Evolutionary conservation across 2,329 filamentous ascomycete species (phyloP).

Genomic region (Cercospora brassicicola): DNA sequence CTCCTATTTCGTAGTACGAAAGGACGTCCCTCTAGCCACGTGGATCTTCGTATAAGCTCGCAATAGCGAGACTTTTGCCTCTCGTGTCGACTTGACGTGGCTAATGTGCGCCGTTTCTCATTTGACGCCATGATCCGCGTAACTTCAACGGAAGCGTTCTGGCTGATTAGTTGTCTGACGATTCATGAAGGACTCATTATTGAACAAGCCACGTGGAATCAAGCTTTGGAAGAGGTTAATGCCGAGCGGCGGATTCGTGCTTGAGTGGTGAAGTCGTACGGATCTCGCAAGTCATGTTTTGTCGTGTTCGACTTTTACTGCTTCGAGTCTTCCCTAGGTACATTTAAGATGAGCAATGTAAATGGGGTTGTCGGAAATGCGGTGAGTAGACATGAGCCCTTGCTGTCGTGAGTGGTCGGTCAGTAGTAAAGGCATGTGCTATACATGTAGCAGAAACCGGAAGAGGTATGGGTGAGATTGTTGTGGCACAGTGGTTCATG

Average conservation of each 20-base stretch:
- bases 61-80: not conserved
- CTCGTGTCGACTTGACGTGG: not conserved
- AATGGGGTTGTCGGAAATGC: not conserved
- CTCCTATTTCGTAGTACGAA: not conserved
- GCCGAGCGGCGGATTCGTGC: not conserved
- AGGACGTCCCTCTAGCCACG: not conserved
- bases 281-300: not conserved
- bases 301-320: not conserved
- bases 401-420: not conserved
- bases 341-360: not conserved
- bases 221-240: not conserved
- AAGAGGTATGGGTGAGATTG: not conserved
- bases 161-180: not conserved
- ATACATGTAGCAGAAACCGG: not conserved
- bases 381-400: not conserved
- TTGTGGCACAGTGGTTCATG: not conserved
- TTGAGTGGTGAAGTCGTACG: not conserved
- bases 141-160: not conserved
- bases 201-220: not conserved
- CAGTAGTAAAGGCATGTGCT: not conserved
- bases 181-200: not conserved
- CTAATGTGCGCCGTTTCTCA: not conserved
- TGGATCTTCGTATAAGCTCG: not conserved
- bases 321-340: not conserved
- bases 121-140: not conserved